Evolutionary conservation across 192 early-diverging fungal species (phyloP).

Genomic region (Coemansia sp.): DNA sequence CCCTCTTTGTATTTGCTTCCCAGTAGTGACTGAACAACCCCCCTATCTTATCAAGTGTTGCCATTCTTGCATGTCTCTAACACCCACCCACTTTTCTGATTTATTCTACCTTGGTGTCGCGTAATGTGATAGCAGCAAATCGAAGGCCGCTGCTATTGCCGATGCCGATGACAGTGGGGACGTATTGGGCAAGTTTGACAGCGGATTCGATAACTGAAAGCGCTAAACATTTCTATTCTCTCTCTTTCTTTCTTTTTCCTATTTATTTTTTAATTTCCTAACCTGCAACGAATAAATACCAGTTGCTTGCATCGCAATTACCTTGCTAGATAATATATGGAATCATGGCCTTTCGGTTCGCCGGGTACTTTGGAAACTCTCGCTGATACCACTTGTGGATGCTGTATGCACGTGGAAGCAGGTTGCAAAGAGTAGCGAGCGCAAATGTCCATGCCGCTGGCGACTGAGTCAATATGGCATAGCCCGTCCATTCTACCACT

Average conservation of each 20-base stretch:
- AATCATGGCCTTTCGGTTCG: constrained; percentile 39
- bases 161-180: constrained; percentile 1
- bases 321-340: constrained; percentile 43
- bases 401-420: constrained; percentile 45
- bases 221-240: neutral
- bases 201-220: constrained; percentile 9
- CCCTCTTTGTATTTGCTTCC: constrained; percentile 7
- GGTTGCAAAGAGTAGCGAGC: constrained; percentile 32
- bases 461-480: constrained; percentile 36
- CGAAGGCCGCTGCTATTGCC: constrained; percentile 10
- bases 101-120: constrained; percentile 1
- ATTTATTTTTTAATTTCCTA: constrained; percentile 12
- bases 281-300: constrained; percentile 8
- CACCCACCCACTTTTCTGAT: neutral
- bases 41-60: neutral
- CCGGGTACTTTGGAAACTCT: constrained; percentile 46
- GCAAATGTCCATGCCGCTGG: constrained; percentile 53
- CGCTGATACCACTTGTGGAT: constrained; percentile 47
- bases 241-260: neutral
- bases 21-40: neutral
- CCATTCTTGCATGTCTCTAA: constrained; percentile 7
- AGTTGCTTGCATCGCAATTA: neutral
- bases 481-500: constrained; percentile 50
- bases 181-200: constrained; percentile 12
- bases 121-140: constrained; percentile 8